Evolutionary conservation across 176 grass and related monocot genomes (phyloP).

Genomic region (Zizania latifolia): DNA sequence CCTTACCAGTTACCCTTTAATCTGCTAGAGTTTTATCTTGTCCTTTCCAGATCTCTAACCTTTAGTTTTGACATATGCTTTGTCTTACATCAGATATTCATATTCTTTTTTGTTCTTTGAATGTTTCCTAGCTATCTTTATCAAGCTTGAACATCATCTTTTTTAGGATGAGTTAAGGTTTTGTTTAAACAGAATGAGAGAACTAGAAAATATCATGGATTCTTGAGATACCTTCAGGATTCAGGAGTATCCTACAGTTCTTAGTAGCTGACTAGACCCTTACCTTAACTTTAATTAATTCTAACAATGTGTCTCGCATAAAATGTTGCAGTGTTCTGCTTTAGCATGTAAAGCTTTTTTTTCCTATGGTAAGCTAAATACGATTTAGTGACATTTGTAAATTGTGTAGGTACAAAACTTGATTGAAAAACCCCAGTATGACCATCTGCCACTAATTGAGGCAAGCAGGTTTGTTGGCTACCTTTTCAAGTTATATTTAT

Average conservation of each 20-base stretch:
- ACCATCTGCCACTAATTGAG: conserved; percentile 87
- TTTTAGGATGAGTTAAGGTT: neutral
- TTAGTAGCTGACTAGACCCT: neutral
- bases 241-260: neutral
- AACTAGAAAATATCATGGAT: neutral
- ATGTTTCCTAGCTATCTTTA: neutral
- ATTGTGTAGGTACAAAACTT: conserved; percentile 72
- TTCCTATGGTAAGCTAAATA: neutral
- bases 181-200: neutral
- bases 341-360: conserved; percentile 6
- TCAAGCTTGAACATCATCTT: neutral
- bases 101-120: neutral
- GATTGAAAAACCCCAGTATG: conserved; percentile 94
- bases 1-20: neutral
- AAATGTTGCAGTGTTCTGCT: neutral
- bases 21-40: neutral
- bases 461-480: conserved; percentile 76
- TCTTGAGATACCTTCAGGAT: neutral
- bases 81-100: neutral
- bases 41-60: neutral
- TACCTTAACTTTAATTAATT: neutral
- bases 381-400: neutral
- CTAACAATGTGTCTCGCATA: neutral
- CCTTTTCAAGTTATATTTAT: conserved; percentile 3
- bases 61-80: neutral